Evolutionary conservation across 768 basidiomycete species (phyloP).

Genomic region (Calocybe cyanea): DNA sequence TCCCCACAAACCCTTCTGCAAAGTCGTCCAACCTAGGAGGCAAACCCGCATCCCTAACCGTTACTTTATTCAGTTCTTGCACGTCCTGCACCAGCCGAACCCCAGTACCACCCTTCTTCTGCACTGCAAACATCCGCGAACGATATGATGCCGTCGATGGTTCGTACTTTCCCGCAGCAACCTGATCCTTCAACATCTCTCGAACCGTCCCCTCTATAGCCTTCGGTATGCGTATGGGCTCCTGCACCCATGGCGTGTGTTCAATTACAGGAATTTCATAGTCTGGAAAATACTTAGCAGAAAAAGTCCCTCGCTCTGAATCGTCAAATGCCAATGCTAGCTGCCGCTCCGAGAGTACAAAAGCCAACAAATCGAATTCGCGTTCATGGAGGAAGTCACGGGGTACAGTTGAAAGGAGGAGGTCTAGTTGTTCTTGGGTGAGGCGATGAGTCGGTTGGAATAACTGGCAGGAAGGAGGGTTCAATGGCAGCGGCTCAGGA

Average conservation of each 20-base stretch:
- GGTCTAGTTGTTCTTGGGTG: slow-evolving; percentile 12
- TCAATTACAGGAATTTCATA: slow-evolving; percentile 27
- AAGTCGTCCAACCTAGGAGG: slow-evolving; percentile 10
- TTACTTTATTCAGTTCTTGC: slow-evolving; percentile 25
- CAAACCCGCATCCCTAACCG: background rate
- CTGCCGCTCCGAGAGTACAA: slow-evolving; percentile 11
- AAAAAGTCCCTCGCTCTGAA: slow-evolving; percentile 27
- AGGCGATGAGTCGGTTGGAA: slow-evolving; percentile 8
- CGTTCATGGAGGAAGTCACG: background rate
- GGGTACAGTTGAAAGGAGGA: slow-evolving; percentile 9
- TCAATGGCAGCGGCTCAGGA: slow-evolving; percentile 1
- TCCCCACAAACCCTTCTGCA: slow-evolving; percentile 6
- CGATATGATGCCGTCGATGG: slow-evolving; percentile 19
- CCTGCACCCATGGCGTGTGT: slow-evolving; percentile 29
- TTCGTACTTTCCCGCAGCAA: slow-evolving; percentile 20
- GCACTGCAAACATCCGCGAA: slow-evolving; percentile 20
- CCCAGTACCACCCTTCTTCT: slow-evolving; percentile 24
- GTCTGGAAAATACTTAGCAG: slow-evolving; percentile 26
- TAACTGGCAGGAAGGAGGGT: background rate
- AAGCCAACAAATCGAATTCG: slow-evolving; percentile 18
- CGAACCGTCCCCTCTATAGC: slow-evolving; percentile 19
- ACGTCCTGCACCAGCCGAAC: slow-evolving; percentile 29
- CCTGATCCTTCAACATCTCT: slow-evolving; percentile 18
- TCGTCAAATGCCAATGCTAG: slow-evolving; percentile 17
- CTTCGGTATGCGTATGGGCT: slow-evolving; percentile 24